Conservation (phyloP, 345 rosid genomes). For the Schrenkiella parvula region DNA sequence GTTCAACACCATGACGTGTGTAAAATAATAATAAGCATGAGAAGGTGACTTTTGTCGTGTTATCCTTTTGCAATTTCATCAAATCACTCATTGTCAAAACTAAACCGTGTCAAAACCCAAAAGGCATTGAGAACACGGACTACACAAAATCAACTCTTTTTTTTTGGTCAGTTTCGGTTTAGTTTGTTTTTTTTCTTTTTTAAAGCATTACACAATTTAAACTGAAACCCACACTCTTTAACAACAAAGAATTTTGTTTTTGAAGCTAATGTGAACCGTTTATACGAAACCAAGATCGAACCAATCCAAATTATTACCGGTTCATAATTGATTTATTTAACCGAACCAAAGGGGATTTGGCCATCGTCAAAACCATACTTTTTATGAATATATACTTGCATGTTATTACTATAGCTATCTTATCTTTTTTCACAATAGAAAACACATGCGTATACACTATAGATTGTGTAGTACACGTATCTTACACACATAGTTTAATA, state of each 20-base stretch:
- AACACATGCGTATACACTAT: not conserved
- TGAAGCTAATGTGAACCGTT: not conserved
- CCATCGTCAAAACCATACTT: not conserved
- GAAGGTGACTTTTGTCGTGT: conserved; percentile 12
- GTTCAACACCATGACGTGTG: not conserved
- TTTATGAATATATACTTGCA: not conserved
- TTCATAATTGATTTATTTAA: not conserved
- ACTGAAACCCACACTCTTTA: not conserved
- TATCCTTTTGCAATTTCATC: not conserved
- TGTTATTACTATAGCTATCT: not conserved
- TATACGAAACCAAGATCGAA: not conserved
- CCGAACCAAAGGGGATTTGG: not conserved
- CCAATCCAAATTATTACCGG: not conserved
- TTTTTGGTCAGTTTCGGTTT: not conserved
- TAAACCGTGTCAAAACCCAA: conserved; percentile 1
- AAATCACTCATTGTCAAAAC: not conserved
- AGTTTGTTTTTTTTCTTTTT: not conserved
- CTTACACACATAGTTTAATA: not conserved
- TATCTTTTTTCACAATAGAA: not conserved
- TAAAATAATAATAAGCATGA: not conserved
- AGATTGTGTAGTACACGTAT: not conserved
- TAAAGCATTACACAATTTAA: not conserved
- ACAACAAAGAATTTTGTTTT: not conserved
- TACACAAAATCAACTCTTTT: not conserved
- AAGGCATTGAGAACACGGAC: not conserved